phyloP scores from a whole-genome alignment of 1,284 basidiomycete genomes.

The Rhodotorula glutinis region DNA sequence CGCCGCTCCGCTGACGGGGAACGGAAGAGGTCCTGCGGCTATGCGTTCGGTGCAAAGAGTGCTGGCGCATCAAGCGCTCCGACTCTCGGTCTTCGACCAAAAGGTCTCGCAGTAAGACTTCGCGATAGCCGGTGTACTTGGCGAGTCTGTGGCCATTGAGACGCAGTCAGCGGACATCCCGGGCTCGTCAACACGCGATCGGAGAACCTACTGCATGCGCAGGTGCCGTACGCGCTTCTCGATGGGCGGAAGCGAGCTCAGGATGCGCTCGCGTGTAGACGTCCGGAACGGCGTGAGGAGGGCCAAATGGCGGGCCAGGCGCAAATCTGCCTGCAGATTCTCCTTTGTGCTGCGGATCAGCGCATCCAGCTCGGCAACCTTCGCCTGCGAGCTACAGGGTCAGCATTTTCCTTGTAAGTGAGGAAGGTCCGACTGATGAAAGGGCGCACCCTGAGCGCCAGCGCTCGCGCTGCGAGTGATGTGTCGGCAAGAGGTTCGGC shows the following conservation, averaged over 20 bases:
- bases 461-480: too few species aligned
- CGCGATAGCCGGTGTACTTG: conserved; percentile 68
- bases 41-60: conserved; percentile 23
- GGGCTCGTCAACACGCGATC: not conserved
- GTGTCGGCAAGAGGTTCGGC: not conserved
- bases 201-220: conserved; percentile 57
- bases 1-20: conserved; percentile 1
- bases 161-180: not conserved
- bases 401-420: too few species aligned
- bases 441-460: too few species aligned
- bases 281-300: conserved; percentile 82
- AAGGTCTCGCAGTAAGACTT: conserved; percentile 70
- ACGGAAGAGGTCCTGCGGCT: conserved; percentile 7
- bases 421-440: too few species aligned
- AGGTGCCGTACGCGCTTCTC: conserved; percentile 64
- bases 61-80: conserved; percentile 25
- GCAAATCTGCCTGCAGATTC: conserved; percentile 67
- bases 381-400: conserved; percentile 49
- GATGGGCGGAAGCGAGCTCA: conserved; percentile 61
- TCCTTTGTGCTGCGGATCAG: conserved; percentile 59
- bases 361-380: conserved; percentile 63
- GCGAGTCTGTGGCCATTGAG: conserved; percentile 51
- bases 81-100: conserved; percentile 63
- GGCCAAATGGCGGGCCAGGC: conserved; percentile 74
- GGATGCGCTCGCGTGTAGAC: conserved; percentile 71